Evolutionary conservation across 2,329 filamentous ascomycete species (phyloP).

Genomic region (Phaeophleospora eucalypticola): DNA sequence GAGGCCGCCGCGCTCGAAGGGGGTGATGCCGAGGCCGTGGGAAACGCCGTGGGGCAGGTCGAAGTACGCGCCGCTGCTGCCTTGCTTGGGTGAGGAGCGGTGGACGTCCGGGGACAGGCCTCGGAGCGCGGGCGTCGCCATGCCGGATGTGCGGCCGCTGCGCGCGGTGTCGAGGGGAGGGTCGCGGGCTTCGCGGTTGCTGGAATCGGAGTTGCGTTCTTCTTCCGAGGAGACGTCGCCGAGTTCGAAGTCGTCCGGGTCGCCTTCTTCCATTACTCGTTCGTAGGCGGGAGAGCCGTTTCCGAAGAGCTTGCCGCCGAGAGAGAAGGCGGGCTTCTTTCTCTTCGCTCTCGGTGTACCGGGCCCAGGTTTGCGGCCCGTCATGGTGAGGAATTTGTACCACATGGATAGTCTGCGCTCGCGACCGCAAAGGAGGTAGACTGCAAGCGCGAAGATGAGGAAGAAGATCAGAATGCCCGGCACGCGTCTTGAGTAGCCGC

Average conservation of each 20-base stretch:
- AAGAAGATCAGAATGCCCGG: slow-evolving; percentile 75
- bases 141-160: slow-evolving; percentile 58
- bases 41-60: slow-evolving; percentile 37
- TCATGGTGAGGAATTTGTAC: slow-evolving; percentile 50
- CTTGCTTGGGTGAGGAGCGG: slow-evolving; percentile 26
- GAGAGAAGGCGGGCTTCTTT: slow-evolving; percentile 21
- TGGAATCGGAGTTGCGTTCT: slow-evolving; percentile 35
- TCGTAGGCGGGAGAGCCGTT: slow-evolving; percentile 62
- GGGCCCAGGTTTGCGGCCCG: slow-evolving; percentile 38
- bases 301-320: slow-evolving; percentile 59
- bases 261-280: slow-evolving; percentile 77
- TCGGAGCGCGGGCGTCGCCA: slow-evolving; percentile 56
- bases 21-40: slow-evolving; percentile 31
- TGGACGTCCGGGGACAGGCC: slow-evolving; percentile 30
- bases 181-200: slow-evolving; percentile 9
- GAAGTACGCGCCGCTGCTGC: slow-evolving; percentile 36
- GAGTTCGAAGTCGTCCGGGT: slow-evolving; percentile 72
- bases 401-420: slow-evolving; percentile 63
- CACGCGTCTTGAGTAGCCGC: slow-evolving; percentile 60
- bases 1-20: slow-evolving; percentile 64
- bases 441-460: slow-evolving; percentile 63
- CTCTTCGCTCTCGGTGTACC: slow-evolving; percentile 17
- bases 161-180: slow-evolving; percentile 40
- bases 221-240: slow-evolving; percentile 60
- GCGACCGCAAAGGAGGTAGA: slow-evolving; percentile 73